Percentiles rank a stretch among this genome's conserved stretches.
Conservation (phyloP, 306 rosid genomes). For the Macrotyloma uniflorum region DNA sequence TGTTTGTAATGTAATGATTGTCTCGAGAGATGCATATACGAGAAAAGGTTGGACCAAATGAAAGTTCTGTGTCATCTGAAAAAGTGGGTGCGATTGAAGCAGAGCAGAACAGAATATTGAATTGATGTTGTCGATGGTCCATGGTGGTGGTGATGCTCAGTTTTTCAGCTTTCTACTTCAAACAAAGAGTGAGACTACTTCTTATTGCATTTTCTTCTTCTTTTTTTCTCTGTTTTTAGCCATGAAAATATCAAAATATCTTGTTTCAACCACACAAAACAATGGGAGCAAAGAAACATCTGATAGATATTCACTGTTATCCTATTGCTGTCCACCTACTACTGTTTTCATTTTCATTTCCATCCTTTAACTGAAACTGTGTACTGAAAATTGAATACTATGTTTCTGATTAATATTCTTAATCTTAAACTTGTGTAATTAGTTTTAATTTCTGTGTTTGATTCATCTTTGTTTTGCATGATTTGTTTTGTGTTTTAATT, state of each 20-base stretch:
- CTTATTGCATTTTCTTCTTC: not conserved
- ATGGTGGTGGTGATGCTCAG: no score
- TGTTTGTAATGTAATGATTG: constrained; percentile 25
- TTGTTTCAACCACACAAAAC: not conserved
- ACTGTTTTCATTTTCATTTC: no score
- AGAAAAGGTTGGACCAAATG: constrained; percentile 35
- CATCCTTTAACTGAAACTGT: no score
- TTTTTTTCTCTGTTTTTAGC: not conserved
- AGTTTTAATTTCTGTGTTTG: no score
- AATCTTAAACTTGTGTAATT: no score
- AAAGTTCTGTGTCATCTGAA: constrained; percentile 34
- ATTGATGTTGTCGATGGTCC: constrained; percentile 37
- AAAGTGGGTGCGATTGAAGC: constrained; percentile 27
- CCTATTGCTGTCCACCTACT: no score
- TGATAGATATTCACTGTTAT: not conserved
- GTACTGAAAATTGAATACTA: no score
- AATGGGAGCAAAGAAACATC: not conserved
- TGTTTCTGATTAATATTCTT: no score
- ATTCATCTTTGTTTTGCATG: no score
- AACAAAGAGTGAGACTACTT: not conserved
- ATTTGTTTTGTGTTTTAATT: no score
- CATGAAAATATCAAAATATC: not conserved
- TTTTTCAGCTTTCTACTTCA: not conserved
- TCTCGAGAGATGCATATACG: constrained; percentile 21
- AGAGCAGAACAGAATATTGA: constrained; percentile 22